These are phyloP conservation scores for Phaffomyces thermotolerans DNA, from an alignment of 805 yeast species.

Conservation along the genomic window DNA sequence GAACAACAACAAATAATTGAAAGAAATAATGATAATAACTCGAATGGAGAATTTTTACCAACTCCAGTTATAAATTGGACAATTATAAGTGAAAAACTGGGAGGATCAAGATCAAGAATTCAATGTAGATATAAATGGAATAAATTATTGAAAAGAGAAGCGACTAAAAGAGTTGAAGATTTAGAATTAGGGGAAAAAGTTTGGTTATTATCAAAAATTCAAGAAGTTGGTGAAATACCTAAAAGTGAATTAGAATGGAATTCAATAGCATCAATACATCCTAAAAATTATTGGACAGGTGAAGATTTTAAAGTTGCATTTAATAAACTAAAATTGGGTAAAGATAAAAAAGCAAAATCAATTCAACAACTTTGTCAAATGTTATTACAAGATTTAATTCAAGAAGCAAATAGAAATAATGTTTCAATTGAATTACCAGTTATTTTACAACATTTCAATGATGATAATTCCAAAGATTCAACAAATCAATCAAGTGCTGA, in stretches of 20 bases:
- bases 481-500: slow-evolving; percentile 2
- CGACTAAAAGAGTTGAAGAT: slow-evolving; percentile 34
- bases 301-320: slow-evolving; percentile 55
- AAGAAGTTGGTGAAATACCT: slow-evolving; percentile 34
- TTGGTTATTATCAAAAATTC: slow-evolving; percentile 42
- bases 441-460: slow-evolving; percentile 13
- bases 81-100: slow-evolving; percentile 79
- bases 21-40: too few species aligned
- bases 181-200: slow-evolving; percentile 41
- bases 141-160: slow-evolving; percentile 61
- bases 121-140: slow-evolving; percentile 97
- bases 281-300: slow-evolving; percentile 46
- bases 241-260: slow-evolving; percentile 49
- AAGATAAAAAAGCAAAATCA: slow-evolving; percentile 38
- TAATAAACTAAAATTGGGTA: slow-evolving; percentile 49
- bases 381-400: slow-evolving; percentile 17
- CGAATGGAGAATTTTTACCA: slow-evolving; percentile 22
- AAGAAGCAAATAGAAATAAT: slow-evolving; percentile 14
- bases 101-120: slow-evolving; percentile 81
- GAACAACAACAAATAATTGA: slow-evolving; percentile 21
- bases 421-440: slow-evolving; percentile 18
- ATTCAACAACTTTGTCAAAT: slow-evolving; percentile 28
- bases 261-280: slow-evolving; percentile 39
- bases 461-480: background rate
- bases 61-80: slow-evolving; percentile 79